A percentile compares a stretch with the other conserved stretches of the same genome.
These are phyloP conservation scores for Verticillium tricorpus DNA, from an alignment of 2,329 filamentous ascomycete genomes.

Conservation along the genomic window DNA sequence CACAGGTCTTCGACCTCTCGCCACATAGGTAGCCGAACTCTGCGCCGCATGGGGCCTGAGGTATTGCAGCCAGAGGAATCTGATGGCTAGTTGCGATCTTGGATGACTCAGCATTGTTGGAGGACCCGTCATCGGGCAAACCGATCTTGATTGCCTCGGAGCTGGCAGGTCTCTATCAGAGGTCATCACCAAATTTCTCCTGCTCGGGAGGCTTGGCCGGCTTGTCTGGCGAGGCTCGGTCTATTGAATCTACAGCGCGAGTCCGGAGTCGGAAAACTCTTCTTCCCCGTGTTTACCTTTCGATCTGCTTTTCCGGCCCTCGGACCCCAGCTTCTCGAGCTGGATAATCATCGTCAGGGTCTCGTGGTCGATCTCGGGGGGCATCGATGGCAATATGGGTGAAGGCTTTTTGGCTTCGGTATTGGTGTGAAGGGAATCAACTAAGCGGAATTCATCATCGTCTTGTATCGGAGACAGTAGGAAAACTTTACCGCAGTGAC, in stretches of 20 bases:
- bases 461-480: no score
- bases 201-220: no score
- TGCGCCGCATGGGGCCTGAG: conserved; percentile 28
- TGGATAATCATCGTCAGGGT: conserved; percentile 13
- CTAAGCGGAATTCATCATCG: no score
- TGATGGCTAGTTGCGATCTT: neutral
- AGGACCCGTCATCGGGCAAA: no score
- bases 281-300: conserved; percentile 12
- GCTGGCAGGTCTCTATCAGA: no score
- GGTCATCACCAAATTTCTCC: no score
- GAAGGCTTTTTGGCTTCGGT: no score
- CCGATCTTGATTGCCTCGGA: no score
- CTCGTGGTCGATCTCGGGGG: conserved; percentile 5
- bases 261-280: conserved; percentile 6
- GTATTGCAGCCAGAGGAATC: neutral
- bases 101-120: no score
- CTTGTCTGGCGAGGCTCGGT: conserved; percentile 1
- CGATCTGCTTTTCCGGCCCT: neutral
- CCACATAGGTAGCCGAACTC: conserved; percentile 50
- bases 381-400: neutral
- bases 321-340: conserved; percentile 14
- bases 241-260: conserved; percentile 9
- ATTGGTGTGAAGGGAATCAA: no score
- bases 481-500: no score
- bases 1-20: conserved; percentile 31